phyloP scores from a whole-genome alignment of 2,329 filamentous ascomycete genomes.

The Dryadomyces quercus-mongolicae region DNA sequence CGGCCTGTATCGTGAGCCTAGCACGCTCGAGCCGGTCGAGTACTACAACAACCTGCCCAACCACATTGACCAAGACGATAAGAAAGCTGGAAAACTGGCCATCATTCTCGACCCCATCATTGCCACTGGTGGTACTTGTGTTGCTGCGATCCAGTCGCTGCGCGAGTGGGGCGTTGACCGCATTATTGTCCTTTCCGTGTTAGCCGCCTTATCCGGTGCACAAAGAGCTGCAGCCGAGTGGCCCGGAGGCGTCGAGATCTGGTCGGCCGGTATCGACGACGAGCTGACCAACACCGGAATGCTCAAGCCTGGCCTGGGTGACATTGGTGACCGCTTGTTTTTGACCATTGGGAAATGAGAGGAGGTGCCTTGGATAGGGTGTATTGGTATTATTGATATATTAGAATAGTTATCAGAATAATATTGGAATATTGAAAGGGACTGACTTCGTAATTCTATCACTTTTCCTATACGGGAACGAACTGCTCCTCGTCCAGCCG shows the following conservation, averaged over 20 bases:
- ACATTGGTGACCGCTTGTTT: constrained; percentile 83
- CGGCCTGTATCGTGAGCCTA: constrained; percentile 84
- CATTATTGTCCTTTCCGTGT: constrained; percentile 63
- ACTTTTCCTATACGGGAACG: constrained; percentile 14
- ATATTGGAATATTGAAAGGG: no score
- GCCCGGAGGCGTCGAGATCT: constrained; percentile 66
- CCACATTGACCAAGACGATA: constrained; percentile 35
- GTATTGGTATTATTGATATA: background rate
- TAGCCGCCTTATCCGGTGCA: constrained; percentile 64
- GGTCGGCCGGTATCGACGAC: constrained; percentile 68
- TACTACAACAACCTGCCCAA: constrained; percentile 97
- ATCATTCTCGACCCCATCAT: constrained; percentile 88
- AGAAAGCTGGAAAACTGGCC: constrained; percentile 43
- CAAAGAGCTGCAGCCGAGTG: constrained; percentile 61
- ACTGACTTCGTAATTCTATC: no score
- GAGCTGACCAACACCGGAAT: constrained; percentile 69
- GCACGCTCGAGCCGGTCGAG: constrained; percentile 78
- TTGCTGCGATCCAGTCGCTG: constrained; percentile 79
- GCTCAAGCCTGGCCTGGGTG: constrained; percentile 81
- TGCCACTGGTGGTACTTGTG: constrained; percentile 82
- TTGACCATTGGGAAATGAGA: constrained; percentile 71
- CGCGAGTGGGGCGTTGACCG: constrained; percentile 82
- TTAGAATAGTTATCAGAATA: no score
- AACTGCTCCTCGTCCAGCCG: constrained; percentile 66
- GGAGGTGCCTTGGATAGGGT: background rate